phyloP scores from a whole-genome alignment of 1,284 basidiomycete genomes.

The Trichosporon inkin region DNA sequence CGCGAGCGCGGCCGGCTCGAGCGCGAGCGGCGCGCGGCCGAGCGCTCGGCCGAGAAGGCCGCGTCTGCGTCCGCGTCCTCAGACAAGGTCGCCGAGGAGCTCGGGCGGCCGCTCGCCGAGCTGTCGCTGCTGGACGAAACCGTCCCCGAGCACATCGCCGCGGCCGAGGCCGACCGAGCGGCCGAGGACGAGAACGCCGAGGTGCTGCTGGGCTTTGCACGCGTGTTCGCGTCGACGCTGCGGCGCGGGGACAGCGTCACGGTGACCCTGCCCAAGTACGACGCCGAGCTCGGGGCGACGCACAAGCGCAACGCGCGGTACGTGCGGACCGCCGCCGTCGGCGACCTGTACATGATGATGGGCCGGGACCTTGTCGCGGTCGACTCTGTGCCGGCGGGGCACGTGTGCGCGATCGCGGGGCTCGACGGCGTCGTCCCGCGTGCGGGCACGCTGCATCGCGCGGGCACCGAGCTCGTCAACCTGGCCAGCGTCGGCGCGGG shows the following conservation, averaged over 20 bases:
- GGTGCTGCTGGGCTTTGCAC: conserved; percentile 81
- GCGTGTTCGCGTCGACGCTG: conserved; percentile 86
- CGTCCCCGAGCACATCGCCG: conserved; percentile 15
- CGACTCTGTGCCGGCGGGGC: conserved; percentile 81
- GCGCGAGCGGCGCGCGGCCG: conserved; percentile 55
- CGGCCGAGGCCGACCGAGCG: conserved; percentile 9
- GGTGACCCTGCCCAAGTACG: conserved; percentile 86
- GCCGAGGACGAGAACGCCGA: conserved; percentile 51
- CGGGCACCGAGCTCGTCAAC: conserved; percentile 63
- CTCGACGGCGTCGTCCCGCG: conserved; percentile 85
- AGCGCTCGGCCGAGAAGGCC: too few species aligned
- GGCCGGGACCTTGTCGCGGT: conserved; percentile 86
- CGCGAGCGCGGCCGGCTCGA: conserved; percentile 63
- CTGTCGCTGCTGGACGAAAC: conserved; percentile 34
- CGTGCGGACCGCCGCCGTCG: conserved; percentile 60
- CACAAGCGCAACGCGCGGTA: conserved; percentile 71
- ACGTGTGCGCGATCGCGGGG: conserved; percentile 90
- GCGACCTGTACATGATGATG: conserved; percentile 95
- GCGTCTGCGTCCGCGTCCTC: conserved; percentile 38
- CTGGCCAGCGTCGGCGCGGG: conserved; percentile 70
- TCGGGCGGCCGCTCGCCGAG: conserved; percentile 28
- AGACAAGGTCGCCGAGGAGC: conserved; percentile 28
- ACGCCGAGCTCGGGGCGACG: conserved; percentile 60
- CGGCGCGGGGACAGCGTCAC: conserved; percentile 63
- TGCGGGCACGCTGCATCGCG: conserved; percentile 68